Conservation (phyloP, 169 alveolate species). For the Cyclospora cayetanensis region DNA sequence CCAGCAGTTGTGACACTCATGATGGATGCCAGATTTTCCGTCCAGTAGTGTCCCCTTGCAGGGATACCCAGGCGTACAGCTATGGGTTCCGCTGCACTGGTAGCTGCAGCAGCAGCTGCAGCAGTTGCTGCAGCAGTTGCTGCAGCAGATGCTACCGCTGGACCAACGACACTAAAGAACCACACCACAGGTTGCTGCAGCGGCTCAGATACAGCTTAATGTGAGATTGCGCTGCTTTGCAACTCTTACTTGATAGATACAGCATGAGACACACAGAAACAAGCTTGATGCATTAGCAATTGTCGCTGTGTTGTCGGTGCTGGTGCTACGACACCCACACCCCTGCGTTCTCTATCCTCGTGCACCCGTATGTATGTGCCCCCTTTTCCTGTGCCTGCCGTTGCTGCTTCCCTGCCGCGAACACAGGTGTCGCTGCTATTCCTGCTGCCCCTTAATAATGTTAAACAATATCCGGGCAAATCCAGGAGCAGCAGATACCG, state of each 20-base stretch:
- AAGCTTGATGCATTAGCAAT: not conserved
- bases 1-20: not conserved
- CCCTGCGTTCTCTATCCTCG: constrained; percentile 10
- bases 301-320: not conserved
- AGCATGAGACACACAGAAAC: not conserved
- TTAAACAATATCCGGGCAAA: not conserved
- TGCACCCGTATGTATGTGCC: not conserved
- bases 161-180: too few relatives aligned
- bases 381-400: constrained; percentile 9
- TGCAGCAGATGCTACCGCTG: not conserved
- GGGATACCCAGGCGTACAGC: not conserved
- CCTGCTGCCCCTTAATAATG: not conserved
- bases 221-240: constrained; percentile 3
- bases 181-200: too few relatives aligned
- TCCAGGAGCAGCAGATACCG: not conserved
- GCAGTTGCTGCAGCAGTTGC: not conserved
- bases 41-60: not conserved
- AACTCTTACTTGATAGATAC: not conserved
- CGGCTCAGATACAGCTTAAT: too few relatives aligned
- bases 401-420: constrained; percentile 9
- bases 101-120: not conserved
- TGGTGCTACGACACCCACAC: not conserved
- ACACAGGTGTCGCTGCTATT: not conserved
- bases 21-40: too few relatives aligned
- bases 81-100: not conserved